phyloP scores from a whole-genome alignment of 169 alveolate genomes.

The Pseudocohnilembus persalinus region DNA sequence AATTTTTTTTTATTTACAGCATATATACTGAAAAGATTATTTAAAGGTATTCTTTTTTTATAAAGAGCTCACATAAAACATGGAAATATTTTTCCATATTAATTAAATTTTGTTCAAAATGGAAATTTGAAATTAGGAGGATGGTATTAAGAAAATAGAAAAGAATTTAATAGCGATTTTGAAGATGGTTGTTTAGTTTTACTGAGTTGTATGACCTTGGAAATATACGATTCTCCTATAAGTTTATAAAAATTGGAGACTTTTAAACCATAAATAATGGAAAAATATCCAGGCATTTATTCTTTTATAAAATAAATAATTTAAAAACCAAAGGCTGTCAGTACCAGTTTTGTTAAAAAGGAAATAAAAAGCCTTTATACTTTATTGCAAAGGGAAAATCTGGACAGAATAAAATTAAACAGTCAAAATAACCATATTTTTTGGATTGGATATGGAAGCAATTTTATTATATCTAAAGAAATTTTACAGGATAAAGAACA shows the following conservation, averaged over 20 bases:
- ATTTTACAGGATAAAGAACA: not conserved
- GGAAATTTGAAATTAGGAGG: constrained; percentile 39
- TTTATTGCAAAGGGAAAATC: not conserved
- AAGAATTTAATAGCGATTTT: constrained; percentile 29
- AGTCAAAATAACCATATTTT: constrained; percentile 6
- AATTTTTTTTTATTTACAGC: not conserved
- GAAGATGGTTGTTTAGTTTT: constrained; percentile 21
- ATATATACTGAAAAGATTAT: constrained; percentile 23
- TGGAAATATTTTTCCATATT: constrained; percentile 39
- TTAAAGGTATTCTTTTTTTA: constrained; percentile 25
- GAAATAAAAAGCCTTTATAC: not conserved
- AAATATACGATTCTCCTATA: not conserved
- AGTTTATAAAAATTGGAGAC: not conserved
- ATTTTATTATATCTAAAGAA: constrained; percentile 5
- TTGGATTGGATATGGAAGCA: constrained; percentile 20
- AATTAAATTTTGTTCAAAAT: constrained; percentile 20
- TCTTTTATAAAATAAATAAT: no score
- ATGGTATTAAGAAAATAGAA: constrained; percentile 44
- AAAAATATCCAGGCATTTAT: constrained; percentile 20
- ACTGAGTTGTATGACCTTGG: not conserved
- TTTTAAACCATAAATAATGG: no score
- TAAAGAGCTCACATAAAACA: constrained; percentile 22
- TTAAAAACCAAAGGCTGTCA: no score
- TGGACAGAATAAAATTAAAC: not conserved
- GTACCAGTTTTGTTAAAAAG: not conserved